Base-by-base conservation (phyloP, 202 grass and related monocot species). In the Zizania palustris region DNA sequence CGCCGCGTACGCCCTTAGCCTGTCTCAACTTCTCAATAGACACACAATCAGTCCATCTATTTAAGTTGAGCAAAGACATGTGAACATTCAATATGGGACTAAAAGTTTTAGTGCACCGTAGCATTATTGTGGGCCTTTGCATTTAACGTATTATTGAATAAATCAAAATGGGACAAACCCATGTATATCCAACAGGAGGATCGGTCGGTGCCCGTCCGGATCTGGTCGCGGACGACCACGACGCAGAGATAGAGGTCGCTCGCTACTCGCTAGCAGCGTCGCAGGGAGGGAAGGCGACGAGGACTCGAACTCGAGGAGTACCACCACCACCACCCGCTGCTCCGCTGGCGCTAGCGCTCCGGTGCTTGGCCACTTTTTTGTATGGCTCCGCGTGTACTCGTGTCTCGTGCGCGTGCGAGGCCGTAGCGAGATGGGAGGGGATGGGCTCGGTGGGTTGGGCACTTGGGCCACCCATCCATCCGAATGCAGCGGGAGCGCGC, bases 311-410 rank as follows among this genome's bases (percentile, higher is more conserved):
- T 0, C 20, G 54, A 20, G 43, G 13, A 45, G 19, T 12, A 53
- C 38, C 34, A 9, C 39, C 36, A 13, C 9, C 69, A 12, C n/a
- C 72, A 58, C 19, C 14, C 3, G 58, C 5, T 15, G 40, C 42
- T 48, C 28, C 34, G 21, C 44, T 53, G 68, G 67, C 20, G 61
- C 46, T 58, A 60, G 37, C 55, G 53, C 65, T 13, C 36, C 45
- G 74, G 37, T 66, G 53, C 65, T 13, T 11, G 35, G n/a, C 42
- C 5, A 6, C 19, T 36, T n/a, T 64, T 82, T 83, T 87, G 80
- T 79, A 79, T 19, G 51, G 73, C 42, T 69, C 56, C 46, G 72
- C 42, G 20, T 20, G 36, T 41, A 20, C 2, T 20, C 39, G 72
- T 35, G 44, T 56, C 45, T 13, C 15, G 80, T 18, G 51, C 15